phyloP scores from a whole-genome alignment of 495 filamentous ascomycete genomes.

The Xylaria palmicola region DNA sequence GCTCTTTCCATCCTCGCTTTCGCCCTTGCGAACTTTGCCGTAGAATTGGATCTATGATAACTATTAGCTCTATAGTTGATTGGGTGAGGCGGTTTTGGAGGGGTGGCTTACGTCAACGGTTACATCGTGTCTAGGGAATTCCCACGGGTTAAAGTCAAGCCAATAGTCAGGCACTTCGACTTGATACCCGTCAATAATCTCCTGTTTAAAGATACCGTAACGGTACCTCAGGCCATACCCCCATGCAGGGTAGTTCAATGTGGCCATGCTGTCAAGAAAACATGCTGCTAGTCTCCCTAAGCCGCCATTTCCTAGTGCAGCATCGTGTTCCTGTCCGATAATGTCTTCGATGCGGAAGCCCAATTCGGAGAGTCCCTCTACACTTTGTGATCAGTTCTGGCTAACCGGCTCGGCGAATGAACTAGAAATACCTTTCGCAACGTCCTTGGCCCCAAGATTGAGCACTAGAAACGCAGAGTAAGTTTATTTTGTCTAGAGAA shows the following conservation, averaged over 20 bases:
- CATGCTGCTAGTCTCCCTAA: constrained; percentile 93
- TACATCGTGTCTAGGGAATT: constrained; percentile 93
- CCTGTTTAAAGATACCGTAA: constrained; percentile 99
- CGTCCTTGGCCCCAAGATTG: constrained; percentile 84
- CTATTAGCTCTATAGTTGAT: constrained; percentile 13
- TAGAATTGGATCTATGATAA: constrained; percentile 78
- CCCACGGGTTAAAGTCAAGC: constrained; percentile 99
- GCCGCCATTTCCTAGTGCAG: constrained; percentile 93
- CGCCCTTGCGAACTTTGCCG: constrained; percentile 69
- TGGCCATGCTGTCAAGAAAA: constrained; percentile 93
- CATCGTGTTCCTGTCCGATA: constrained; percentile 92
- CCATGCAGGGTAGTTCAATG: constrained; percentile 93
- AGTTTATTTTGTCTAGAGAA: no score
- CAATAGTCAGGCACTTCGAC: constrained; percentile 98
- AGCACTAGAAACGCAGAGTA: no score
- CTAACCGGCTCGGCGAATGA: neutral
- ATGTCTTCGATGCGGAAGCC: constrained; percentile 97
- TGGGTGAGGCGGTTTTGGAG: neutral
- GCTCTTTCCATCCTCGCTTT: constrained; percentile 74
- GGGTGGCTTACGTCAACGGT: constrained; percentile 66
- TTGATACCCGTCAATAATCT: constrained; percentile 96
- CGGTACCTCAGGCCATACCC: constrained; percentile 93
- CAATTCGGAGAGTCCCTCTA: constrained; percentile 80
- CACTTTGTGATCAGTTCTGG: constrained; percentile 12
- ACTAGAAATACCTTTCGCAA: constrained; percentile 62